Evolutionary conservation across 495 filamentous ascomycete genomes (phyloP).

Genomic region (Cercophora scortea): DNA sequence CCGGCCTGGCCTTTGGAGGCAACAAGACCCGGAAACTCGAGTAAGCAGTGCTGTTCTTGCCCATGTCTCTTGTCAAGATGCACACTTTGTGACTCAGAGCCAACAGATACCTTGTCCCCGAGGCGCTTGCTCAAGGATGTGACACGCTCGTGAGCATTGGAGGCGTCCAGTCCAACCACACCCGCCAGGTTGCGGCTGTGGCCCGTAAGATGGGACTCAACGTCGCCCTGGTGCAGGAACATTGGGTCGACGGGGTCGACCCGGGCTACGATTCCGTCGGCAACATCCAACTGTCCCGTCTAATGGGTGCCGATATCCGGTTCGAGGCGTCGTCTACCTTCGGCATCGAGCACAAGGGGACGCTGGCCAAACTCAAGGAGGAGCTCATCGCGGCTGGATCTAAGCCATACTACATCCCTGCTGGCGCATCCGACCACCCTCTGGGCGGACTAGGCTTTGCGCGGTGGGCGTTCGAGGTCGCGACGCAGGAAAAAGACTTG

Average conservation of each 20-base stretch:
- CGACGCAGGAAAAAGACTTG: constrained; percentile 46
- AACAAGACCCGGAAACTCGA: constrained; percentile 64
- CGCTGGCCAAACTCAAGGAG: constrained; percentile 36
- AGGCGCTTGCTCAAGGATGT: constrained; percentile 44
- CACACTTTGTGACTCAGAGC: background rate
- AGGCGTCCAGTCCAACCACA: constrained; percentile 61
- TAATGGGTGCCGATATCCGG: constrained; percentile 53
- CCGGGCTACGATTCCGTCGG: constrained; percentile 47
- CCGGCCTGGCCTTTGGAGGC: constrained; percentile 53
- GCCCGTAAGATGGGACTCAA: constrained; percentile 45
- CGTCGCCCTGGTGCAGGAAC: constrained; percentile 50
- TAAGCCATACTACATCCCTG: constrained; percentile 58
- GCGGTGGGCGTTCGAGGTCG: constrained; percentile 55
- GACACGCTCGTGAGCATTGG: constrained; percentile 55
- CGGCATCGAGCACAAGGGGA: constrained; percentile 54
- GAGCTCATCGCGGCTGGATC: constrained; percentile 37
- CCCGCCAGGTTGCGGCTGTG: constrained; percentile 52
- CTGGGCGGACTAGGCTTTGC: constrained; percentile 58
- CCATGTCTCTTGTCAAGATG: background rate
- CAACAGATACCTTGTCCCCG: constrained; percentile 43
- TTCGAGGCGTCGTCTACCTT: constrained; percentile 43
- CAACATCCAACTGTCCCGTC: constrained; percentile 54
- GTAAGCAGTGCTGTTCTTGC: constrained; percentile 21
- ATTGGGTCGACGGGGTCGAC: constrained; percentile 52
- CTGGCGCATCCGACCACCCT: constrained; percentile 58